Percentiles rank a stretch among this genome's conserved stretches.
phyloP scores from a whole-genome alignment of 306 rosid genomes.

The Fagus crenata region DNA sequence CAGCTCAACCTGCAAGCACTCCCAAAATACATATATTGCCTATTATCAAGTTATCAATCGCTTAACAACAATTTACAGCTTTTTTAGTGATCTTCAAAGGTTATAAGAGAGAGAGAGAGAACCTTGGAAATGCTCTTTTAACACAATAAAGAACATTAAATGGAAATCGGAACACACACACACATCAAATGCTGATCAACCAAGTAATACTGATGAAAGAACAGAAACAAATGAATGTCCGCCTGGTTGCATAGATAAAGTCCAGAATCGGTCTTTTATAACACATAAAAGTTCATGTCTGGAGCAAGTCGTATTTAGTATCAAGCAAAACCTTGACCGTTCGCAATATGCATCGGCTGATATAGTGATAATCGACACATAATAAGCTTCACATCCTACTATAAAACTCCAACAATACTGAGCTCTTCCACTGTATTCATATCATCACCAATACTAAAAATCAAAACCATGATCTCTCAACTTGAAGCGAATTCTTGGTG shows the following conservation, averaged over 20 bases:
- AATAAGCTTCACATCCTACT: not conserved
- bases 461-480: not conserved
- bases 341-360: not conserved
- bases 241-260: too few relatives aligned
- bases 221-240: too few relatives aligned
- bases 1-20: not conserved
- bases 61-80: not conserved
- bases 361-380: not conserved
- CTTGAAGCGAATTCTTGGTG: not conserved
- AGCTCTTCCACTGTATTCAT: not conserved
- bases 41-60: not conserved
- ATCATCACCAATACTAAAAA: not conserved
- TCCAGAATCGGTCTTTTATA: too few relatives aligned
- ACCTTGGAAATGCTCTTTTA: too few relatives aligned
- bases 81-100: too few relatives aligned
- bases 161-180: too few relatives aligned
- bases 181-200: too few relatives aligned
- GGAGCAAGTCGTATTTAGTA: not conserved
- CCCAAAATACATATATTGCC: not conserved
- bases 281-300: not conserved
- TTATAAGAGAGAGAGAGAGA: too few relatives aligned
- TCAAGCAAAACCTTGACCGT: not conserved
- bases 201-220: too few relatives aligned
- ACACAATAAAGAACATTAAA: too few relatives aligned
- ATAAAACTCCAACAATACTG: not conserved